Conservation (phyloP, 768 basidiomycete genomes). For the Termitomyces sp. region DNA sequence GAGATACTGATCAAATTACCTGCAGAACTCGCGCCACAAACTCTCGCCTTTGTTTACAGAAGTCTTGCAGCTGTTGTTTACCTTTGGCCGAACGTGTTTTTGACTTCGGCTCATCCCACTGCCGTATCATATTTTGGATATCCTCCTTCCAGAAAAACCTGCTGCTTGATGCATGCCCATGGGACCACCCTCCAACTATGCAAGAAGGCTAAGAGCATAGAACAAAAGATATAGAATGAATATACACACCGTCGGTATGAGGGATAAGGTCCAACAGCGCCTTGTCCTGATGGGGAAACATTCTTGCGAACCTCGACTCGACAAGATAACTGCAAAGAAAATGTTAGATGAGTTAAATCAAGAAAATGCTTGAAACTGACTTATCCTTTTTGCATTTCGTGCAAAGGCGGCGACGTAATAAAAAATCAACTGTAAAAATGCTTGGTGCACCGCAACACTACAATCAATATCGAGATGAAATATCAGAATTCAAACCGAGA, state of each 20-base stretch:
- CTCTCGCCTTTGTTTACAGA: conserved; percentile 14
- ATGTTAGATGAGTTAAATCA: neutral
- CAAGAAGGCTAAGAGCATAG: neutral
- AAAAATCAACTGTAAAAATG: conserved; percentile 21
- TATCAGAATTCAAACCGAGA: neutral
- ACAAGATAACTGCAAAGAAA: conserved; percentile 22
- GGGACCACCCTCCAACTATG: conserved; percentile 27
- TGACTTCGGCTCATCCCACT: conserved; percentile 15
- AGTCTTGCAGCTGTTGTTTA: conserved; percentile 20
- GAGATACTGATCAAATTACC: neutral
- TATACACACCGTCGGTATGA: conserved; percentile 25
- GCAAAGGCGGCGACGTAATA: conserved; percentile 22
- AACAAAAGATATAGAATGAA: neutral
- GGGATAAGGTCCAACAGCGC: conserved; percentile 24
- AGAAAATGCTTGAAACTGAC: conserved; percentile 13
- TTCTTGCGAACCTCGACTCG: conserved; percentile 16
- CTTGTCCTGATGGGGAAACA: conserved; percentile 23
- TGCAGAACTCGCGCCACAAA: conserved; percentile 10
- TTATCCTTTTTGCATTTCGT: conserved; percentile 21
- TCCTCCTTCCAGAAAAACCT: conserved; percentile 31
- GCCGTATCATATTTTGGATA: conserved; percentile 19
- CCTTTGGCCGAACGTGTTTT: conserved; percentile 18
- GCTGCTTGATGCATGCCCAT: conserved; percentile 21
- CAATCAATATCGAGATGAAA: neutral
- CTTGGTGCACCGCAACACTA: conserved; percentile 17